Base-by-base conservation (phyloP, 345 rosid genomes). In the Eucalyptus melliodora region DNA sequence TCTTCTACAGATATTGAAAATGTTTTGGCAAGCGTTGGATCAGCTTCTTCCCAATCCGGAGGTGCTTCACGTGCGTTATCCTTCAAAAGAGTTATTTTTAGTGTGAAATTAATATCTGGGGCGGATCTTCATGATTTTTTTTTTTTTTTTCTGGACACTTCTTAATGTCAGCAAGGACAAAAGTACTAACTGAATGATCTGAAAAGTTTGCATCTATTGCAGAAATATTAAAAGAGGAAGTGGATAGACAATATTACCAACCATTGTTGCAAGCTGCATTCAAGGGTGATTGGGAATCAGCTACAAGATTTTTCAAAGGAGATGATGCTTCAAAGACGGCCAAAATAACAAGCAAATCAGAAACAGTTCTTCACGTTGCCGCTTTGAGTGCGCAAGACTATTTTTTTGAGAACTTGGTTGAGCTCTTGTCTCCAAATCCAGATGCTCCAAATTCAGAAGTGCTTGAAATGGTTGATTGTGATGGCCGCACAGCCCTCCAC, bases 381-480 rank as follows among this genome's bases (percentile, higher is more conserved):
- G 0, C 50, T 49, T 4, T 1, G 50, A 49, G 50, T 1, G 15
- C 5, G 1, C 50, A 4, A 0, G 50, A 49, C 15, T 15, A 49
- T 12, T 49, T 49, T 49, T 12, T 49, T 2, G 50, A 4, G 50
- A 49, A 49, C 50, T 1, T 49, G 5, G 50, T 49, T 49, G 0
- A 12, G 50, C 50, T 49, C 15, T 49, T 4, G 5, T 49, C 50
- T 49, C 50, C 50, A 0, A 0, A 49, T 4, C 5, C 15, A 0
- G n/a, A n/a, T n/a, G n/a, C 50, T 49, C 50, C 50, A 0, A 0
- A 49, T 4, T 2, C 15, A 0, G 2, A 12, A 12, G 15, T 1
- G 5, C 50, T 49, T 12, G 50, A 49, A 49, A 0, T 0, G 50
- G 50, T 49, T 49, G 50, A 49, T 49, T 12, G 5, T 49, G 1